Evolutionary conservation across 1,284 basidiomycete genomes (phyloP), one percentile per base, ranked within the genome.

Genomic region (Paramarasmius palmivorus): DNA sequence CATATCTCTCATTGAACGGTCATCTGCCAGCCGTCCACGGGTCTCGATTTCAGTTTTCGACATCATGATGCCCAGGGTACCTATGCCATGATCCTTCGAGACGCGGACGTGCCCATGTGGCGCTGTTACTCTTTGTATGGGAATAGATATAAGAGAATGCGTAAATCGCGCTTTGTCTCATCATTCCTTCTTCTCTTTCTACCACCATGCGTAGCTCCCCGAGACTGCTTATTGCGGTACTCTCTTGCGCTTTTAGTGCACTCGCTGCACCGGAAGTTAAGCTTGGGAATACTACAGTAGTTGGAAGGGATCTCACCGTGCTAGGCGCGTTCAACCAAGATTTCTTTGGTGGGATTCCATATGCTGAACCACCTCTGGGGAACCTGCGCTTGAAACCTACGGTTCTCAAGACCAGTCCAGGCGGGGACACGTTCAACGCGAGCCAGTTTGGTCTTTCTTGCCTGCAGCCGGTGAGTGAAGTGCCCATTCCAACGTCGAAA

Each of bases 261-360:
- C 12, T 32, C 29, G 29, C 7, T 32, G 59, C 63, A 8, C 70
- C 70, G 2, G 53, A 69, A 46, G 60, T 74, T 39, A 61, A 65
- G 45, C 49, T 74, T 7, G 70, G 69, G 0, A 56, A 59, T 20
- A 72, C 72, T 0, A 68, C 66, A 1, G 48, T 73, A 26, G 52
- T 64, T 20, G 72, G 71, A 17, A 60, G 63, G 36, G 65, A 66
- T 49, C 61, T 69, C 4, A 60, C 66, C 20, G 35, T 51, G 2
- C 55, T 68, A 3, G 29, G 29, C 29, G 7, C 12, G 6, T 6
- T 12, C 29, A 55, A 64, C 14, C 64, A 68, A 51, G 71, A 74
- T 34, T 74, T 73, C 61, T 75, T 74, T 60, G 71, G 70, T 29
- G 72, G 72, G 6, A 73, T 74, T 49, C 73, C 68, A 17, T 74